Percentiles rank a stretch among this genome's conserved stretches.
phyloP scores from a whole-genome alignment of 2,329 filamentous ascomycete species.

The Aspergillus texensis region DNA sequence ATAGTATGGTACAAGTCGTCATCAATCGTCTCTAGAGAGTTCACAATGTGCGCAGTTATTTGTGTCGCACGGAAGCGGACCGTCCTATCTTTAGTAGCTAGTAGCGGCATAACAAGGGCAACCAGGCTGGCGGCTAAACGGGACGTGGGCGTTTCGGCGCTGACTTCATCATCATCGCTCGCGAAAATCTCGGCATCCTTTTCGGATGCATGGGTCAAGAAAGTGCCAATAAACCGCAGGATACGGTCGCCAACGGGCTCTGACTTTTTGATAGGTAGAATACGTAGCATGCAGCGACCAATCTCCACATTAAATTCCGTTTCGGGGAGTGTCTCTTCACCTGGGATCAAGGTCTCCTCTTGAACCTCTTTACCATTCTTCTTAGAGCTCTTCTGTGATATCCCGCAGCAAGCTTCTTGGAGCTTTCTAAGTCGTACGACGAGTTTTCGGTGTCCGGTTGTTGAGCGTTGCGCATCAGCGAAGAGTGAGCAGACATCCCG shows the following conservation, averaged over 20 bases:
- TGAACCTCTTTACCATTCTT: constrained; percentile 50
- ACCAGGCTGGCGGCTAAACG: constrained; percentile 77
- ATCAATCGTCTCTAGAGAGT: constrained; percentile 88
- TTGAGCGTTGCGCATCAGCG: constrained; percentile 82
- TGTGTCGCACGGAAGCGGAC: constrained; percentile 89
- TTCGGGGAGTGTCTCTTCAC: constrained; percentile 73
- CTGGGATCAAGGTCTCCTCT: constrained; percentile 45
- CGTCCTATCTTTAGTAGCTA: constrained; percentile 87
- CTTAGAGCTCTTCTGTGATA: constrained; percentile 47
- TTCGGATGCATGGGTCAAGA: constrained; percentile 69
- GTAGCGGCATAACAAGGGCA: constrained; percentile 71
- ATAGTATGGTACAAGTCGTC: constrained; percentile 86
- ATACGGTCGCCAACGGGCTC: constrained; percentile 85
- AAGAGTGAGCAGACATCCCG: constrained; percentile 73
- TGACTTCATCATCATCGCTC: constrained; percentile 65
- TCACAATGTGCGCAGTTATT: constrained; percentile 86
- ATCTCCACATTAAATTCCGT: constrained; percentile 87
- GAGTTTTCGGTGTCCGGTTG: constrained; percentile 86
- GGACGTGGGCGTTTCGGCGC: constrained; percentile 81
- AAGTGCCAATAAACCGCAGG: constrained; percentile 84
- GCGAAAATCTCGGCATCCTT: constrained; percentile 69
- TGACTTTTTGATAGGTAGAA: constrained; percentile 87
- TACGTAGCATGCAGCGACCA: constrained; percentile 75
- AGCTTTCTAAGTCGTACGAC: constrained; percentile 85
- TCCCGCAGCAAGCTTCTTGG: constrained; percentile 77